Percentiles rank a stretch among this genome's conserved stretches.
These are phyloP conservation scores for Globisporangium paddicum DNA, from an alignment of 352 stramenopile genomes.

Conservation along the genomic window DNA sequence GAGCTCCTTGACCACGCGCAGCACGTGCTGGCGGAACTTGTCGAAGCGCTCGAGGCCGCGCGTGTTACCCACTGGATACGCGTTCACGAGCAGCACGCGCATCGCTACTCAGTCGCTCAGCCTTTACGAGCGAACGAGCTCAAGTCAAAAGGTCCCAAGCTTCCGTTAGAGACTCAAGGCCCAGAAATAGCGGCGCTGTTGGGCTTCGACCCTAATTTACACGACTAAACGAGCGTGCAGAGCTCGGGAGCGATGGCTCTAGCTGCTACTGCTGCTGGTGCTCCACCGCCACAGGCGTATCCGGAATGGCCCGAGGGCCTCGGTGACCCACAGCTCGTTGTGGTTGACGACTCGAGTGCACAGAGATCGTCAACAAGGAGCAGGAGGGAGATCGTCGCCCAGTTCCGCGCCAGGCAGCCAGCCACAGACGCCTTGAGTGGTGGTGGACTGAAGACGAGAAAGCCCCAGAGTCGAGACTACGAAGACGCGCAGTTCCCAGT, in stretches of 20 bases:
- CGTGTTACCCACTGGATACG: constrained; percentile 38
- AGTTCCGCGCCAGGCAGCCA: constrained; percentile 22
- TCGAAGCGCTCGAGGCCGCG: constrained; percentile 37
- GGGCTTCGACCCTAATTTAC: background rate
- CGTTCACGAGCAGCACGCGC: constrained; percentile 72
- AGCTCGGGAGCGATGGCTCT: background rate
- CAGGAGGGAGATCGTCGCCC: constrained; percentile 32
- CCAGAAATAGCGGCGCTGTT: background rate
- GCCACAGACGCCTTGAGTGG: background rate
- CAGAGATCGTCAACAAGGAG: constrained; percentile 10
- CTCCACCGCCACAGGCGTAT: constrained; percentile 23
- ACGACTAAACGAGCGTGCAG: background rate
- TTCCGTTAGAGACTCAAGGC: background rate
- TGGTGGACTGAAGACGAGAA: background rate
- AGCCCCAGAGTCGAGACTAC: constrained; percentile 8
- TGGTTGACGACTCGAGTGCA: constrained; percentile 6
- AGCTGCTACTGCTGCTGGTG: background rate
- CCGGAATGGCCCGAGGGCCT: constrained; percentile 58
- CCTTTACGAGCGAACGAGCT: background rate
- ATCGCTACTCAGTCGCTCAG: constrained; percentile 20
- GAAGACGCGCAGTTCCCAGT: constrained; percentile 16
- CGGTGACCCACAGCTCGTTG: constrained; percentile 36
- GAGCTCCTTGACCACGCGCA: constrained; percentile 41
- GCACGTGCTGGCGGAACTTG: constrained; percentile 49
- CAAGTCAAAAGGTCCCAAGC: background rate